Evolutionary conservation across 1,284 basidiomycete genomes (phyloP).

Genomic region (Ceratobasidium sp.): DNA sequence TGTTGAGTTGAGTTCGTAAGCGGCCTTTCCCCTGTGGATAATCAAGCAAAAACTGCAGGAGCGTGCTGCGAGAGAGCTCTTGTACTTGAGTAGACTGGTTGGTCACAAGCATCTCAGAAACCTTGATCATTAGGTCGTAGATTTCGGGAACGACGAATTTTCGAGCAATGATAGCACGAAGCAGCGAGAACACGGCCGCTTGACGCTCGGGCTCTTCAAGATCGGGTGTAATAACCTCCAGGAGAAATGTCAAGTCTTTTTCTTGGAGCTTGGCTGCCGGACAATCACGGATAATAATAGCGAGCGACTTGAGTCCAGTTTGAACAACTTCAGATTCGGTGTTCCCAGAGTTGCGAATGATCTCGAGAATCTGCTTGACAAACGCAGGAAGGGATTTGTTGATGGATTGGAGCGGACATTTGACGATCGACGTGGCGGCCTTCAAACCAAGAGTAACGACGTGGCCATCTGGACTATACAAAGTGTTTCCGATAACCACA

Average conservation of each 20-base stretch:
- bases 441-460: constrained; percentile 87
- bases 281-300: constrained; percentile 87
- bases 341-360: constrained; percentile 85
- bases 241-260: constrained; percentile 86
- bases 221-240: constrained; percentile 88
- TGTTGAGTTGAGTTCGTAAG: constrained; percentile 87
- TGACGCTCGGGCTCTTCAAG: constrained; percentile 95
- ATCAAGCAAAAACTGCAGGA: constrained; percentile 95
- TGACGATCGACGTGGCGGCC: constrained; percentile 82
- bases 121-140: constrained; percentile 96
- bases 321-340: constrained; percentile 93
- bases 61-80: constrained; percentile 87
- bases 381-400: constrained; percentile 84
- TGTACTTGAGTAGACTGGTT: constrained; percentile 92
- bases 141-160: constrained; percentile 96
- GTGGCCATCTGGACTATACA: constrained; percentile 85
- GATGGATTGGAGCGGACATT: constrained; percentile 84
- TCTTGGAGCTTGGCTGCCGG: constrained; percentile 85
- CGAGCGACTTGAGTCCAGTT: constrained; percentile 86
- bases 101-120: constrained; percentile 95
- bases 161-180: constrained; percentile 91
- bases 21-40: constrained; percentile 97
- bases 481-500: constrained; percentile 87
- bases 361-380: constrained; percentile 85
- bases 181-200: constrained; percentile 85